Evolutionary conservation across 2,329 filamentous ascomycete species (phyloP), one percentile per base, ranked within the genome.

Genomic region (Chaetomium olivaceum): DNA sequence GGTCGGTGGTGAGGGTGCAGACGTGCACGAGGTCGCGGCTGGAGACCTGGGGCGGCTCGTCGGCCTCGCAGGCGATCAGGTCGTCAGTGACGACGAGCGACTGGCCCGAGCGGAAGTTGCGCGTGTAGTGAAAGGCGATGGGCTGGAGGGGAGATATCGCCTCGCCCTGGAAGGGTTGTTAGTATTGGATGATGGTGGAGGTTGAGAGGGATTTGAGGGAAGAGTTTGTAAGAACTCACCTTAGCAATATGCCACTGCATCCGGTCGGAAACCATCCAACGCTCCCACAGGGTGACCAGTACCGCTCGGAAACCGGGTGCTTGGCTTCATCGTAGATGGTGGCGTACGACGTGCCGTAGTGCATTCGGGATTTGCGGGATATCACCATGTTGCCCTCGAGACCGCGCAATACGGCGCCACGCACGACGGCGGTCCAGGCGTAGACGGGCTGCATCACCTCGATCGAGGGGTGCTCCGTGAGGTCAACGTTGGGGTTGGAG

Each of bases 241-340:
- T 92, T 92, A 67, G 87, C 86, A 74, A 93, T 91, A 76, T 93
- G 90, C 91, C 91, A 93, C 77, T 92, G 89, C 90, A 94, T 93
- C 57, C 91, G 83, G 76, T 93, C 89, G 55, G 85, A 88, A 7
- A 93, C 90, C 90, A 92, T 93, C 90, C 89, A 93, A 58, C 90
- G 79, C 78, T 93, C 90, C 90, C 90, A 92, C 27, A 93, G 76
- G 6, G 90, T 70, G 87, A 90, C 90, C 90, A 93, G 74, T 93
- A 93, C 59, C 90, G 80, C 75, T 93, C 91, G 52, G 82, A 85
- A 6, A 91, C 85, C 3, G 86, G 85, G 75, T 94, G 91, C 74
- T 89, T 91, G 58, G 85, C 82, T 73, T 91, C 89, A 70, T 93
- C 90, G 74, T 91, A 94, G 0, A 91, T 89, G 0, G 91, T 93